Conservation (phyloP, 768 basidiomycete genomes). For the Amanita molliuscula region DNA sequence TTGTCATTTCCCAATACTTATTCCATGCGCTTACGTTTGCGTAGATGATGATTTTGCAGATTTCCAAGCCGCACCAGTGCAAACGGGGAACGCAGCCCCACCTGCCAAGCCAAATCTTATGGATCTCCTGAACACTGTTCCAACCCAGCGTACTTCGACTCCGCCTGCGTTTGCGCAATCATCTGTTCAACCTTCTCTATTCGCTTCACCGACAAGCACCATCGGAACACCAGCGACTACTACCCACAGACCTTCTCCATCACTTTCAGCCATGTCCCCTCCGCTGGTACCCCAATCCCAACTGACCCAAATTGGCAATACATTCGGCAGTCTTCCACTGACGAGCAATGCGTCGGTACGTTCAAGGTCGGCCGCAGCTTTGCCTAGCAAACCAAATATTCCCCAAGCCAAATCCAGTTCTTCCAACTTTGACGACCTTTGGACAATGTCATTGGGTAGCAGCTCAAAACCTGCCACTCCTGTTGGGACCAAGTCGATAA, state of each 20-base stretch:
- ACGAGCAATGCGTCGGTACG: not conserved
- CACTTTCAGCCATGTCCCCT: conserved; percentile 24
- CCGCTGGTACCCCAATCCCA: conserved; percentile 14
- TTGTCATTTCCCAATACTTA: conserved; percentile 5
- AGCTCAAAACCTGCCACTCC: conserved; percentile 26
- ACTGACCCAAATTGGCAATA: conserved; percentile 20
- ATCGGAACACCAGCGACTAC: conserved; percentile 9
- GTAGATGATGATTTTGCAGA: conserved; percentile 82
- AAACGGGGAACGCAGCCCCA: conserved; percentile 30
- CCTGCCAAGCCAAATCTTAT: conserved; percentile 33
- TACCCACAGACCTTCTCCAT: conserved; percentile 27
- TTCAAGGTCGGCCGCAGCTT: not conserved
- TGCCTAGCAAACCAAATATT: conserved; percentile 7
- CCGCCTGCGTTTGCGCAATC: conserved; percentile 17
- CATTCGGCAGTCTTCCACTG: conserved; percentile 12
- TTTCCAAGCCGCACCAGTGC: conserved; percentile 66
- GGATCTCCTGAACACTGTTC: conserved; percentile 33
- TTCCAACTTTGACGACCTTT: conserved; percentile 78
- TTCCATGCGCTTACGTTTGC: conserved; percentile 6
- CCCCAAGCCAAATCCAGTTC: conserved; percentile 28
- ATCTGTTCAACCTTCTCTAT: conserved; percentile 17
- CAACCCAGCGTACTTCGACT: conserved; percentile 19
- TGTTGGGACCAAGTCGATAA: conserved; percentile 61
- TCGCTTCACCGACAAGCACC: conserved; percentile 6
- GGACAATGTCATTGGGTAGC: conserved; percentile 68